phyloP scores from a whole-genome alignment of 1,139 yeast species.

The Lodderomyces jiufengensis region DNA sequence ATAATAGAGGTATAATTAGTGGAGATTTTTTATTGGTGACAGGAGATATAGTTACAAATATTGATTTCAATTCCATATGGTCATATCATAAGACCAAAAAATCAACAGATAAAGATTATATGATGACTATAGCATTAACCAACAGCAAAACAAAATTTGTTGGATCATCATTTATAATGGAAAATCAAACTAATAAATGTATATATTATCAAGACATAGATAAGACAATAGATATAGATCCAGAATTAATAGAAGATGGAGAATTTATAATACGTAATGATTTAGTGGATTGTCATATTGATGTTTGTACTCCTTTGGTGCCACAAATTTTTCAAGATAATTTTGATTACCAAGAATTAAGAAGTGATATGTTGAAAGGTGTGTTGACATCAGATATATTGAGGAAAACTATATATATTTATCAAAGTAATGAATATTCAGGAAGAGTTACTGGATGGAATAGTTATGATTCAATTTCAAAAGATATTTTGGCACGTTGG shows the following conservation, averaged over 20 bases:
- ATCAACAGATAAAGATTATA: conserved; percentile 78
- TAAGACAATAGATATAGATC: conserved; percentile 68
- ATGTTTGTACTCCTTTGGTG: conserved; percentile 90
- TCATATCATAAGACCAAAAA: conserved; percentile 70
- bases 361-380: conserved; percentile 88
- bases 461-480: conserved; percentile 88
- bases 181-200: conserved; percentile 69
- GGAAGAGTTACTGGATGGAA: conserved; percentile 93
- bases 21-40: conserved; percentile 87
- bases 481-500: conserved; percentile 88
- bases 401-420: conserved; percentile 88
- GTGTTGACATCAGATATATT: conserved; percentile 86
- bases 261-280: conserved; percentile 77
- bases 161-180: conserved; percentile 78
- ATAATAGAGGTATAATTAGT: conserved; percentile 80
- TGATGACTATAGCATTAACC: conserved; percentile 81
- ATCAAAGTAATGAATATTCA: conserved; percentile 68
- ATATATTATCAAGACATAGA: conserved; percentile 78
- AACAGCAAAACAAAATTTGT: conserved; percentile 24
- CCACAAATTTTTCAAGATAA: conserved; percentile 95
- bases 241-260: conserved; percentile 75
- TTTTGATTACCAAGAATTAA: conserved; percentile 84
- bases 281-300: conserved; percentile 92
- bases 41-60: conserved; percentile 92
- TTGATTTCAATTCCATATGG: conserved; percentile 73